These are phyloP conservation scores for Nannochloropsis oceanica DNA, from an alignment of 108 stramenopile genomes.

Conservation along the genomic window DNA sequence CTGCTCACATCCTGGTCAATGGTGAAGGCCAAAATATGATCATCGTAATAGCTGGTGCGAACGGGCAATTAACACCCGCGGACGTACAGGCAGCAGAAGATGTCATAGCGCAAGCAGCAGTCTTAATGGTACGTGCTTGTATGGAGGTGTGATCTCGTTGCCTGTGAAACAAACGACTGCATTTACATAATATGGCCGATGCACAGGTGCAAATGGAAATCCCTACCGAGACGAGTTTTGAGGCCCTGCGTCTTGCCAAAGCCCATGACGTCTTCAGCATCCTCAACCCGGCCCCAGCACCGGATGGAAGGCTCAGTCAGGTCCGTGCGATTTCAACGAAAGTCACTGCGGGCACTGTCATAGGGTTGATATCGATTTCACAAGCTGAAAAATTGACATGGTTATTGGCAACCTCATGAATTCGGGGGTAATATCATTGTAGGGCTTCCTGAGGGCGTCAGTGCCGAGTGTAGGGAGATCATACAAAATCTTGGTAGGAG, in stretches of 20 bases:
- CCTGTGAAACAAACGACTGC: neutral
- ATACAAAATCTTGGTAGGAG: too few species aligned
- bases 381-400: too few species aligned
- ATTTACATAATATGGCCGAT: neutral
- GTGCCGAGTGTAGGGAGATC: too few species aligned
- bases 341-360: too few species aligned
- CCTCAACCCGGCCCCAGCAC: conserved; percentile 30
- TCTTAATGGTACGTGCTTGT: neutral
- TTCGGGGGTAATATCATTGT: too few species aligned
- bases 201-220: conserved; percentile 16
- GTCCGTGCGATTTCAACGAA: neutral
- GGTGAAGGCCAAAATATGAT: conserved; percentile 11
- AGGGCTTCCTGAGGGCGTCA: too few species aligned
- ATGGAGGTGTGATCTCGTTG: neutral
- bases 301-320: neutral
- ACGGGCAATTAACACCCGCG: neutral
- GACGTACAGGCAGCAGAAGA: neutral
- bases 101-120: neutral
- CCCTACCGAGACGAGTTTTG: neutral
- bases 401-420: too few species aligned
- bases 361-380: too few species aligned
- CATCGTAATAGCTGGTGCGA: conserved; percentile 16
- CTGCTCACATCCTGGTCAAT: neutral
- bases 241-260: conserved; percentile 7
- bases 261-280: conserved; percentile 3